Evolutionary conservation across 2,329 filamentous ascomycete species (phyloP), one percentile per base, ranked within the genome.

Genomic region (Didymella lethalis): DNA sequence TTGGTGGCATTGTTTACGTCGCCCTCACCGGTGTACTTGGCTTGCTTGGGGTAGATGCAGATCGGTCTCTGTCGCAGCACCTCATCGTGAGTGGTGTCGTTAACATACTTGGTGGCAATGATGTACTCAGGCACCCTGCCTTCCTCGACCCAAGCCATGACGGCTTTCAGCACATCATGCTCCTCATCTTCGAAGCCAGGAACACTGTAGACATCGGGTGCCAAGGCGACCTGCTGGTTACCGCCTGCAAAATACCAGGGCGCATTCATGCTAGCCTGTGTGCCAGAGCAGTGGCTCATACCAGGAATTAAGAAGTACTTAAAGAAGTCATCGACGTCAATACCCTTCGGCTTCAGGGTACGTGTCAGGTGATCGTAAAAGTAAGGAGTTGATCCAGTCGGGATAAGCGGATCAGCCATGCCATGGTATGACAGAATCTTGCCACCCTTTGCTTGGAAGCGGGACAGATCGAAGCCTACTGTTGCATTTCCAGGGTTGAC

Each of bases 361-460:
- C 69, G 70, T n/a, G 68, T 47, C 1, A 85, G 79, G 16, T 80
- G 77, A 18, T 79, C 75, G 70, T 84, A 83, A 66, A 79, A 88
- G 68, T 83, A 83, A 10, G 82, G 78, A 2, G 81, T 82, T 20
- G 82, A 79, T 0, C 81, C 80, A 0, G 81, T 81, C 14, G 83
- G 79, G 53, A 87, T 88, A 7, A 78, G 66, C 0, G 64, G 75
- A 61, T 81, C 80, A 7, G 69, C 64, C 40, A 84, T 78, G 12
- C 82, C 79, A 40, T 84, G 79, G 59, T 78, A 81, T 20, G 67
- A 75, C 41, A 77, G 72, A 45, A 73, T 70, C 59, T 81, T 81
- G 7, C 79, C 79, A 25, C 79, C 79, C 31, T 70, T 71, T 4
- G 57, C 63, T 34, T 79, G 73, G 75, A 83, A 85, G 0, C 75